Conservation (phyloP, 129 eudicot genomes). For the sunflower (Helianthus annuus) region HanXRQr2.0-SUNRISE NC_035437.2:146463470-146463969, state of each 20-base stretch:
- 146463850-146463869: neutral
- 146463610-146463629: no score
- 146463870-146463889: neutral
- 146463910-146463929: slow-evolving; percentile 12
- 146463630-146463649: no score
- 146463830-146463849: neutral
- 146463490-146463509: neutral
- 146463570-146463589: no score
- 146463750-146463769: no score
- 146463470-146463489: neutral
- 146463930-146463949: slow-evolving; percentile 19
- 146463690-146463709: neutral
- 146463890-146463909: neutral
- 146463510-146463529: neutral
- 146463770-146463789: no score
- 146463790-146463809: neutral
- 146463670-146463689: no score
- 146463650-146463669: no score
- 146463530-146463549: neutral
- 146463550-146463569: neutral
- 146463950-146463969: slow-evolving; percentile 27
- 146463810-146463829: neutral
- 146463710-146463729: no score
- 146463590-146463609: no score
- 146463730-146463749: no score